phyloP scores from a whole-genome alignment of 2,329 filamentous ascomycete species.

The Arachnopeziza araneosa region DNA sequence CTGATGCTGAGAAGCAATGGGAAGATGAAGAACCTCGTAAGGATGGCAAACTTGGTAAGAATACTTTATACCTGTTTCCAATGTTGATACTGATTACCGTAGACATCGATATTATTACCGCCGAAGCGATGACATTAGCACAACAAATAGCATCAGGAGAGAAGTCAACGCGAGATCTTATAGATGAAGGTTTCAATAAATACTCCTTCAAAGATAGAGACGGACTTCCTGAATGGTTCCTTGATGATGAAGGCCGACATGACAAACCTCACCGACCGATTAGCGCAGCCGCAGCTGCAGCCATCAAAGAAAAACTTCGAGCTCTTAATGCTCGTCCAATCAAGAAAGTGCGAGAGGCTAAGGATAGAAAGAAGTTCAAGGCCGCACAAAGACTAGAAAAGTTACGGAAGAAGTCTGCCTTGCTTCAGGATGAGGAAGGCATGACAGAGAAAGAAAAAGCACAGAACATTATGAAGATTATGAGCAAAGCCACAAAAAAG shows the following conservation, averaged over 20 bases:
- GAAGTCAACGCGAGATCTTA: constrained; percentile 69
- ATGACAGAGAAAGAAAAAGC: constrained; percentile 97
- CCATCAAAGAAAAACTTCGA: constrained; percentile 90
- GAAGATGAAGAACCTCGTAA: constrained; percentile 58
- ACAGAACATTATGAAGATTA: constrained; percentile 71
- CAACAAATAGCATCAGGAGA: constrained; percentile 85
- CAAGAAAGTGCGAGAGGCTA: constrained; percentile 97
- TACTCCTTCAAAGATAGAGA: constrained; percentile 86
- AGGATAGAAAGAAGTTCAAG: constrained; percentile 96
- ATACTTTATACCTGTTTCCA: not conserved
- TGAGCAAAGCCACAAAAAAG: constrained; percentile 78
- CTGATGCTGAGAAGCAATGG: constrained; percentile 53
- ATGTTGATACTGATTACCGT: constrained; percentile 24
- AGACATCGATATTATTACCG: constrained; percentile 99
- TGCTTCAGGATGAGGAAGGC: constrained; percentile 82
- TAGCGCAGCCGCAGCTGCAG: constrained; percentile 78
- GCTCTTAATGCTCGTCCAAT: constrained; percentile 93
- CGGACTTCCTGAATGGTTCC: constrained; percentile 93
- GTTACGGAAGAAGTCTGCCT: constrained; percentile 92
- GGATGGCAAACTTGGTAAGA: constrained; percentile 56
- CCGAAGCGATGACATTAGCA: constrained; percentile 95
- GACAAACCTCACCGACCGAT: constrained; percentile 85
- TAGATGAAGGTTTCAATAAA: constrained; percentile 93
- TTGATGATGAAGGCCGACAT: constrained; percentile 85
- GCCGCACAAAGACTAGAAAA: constrained; percentile 87